These are phyloP conservation scores for Globisporangium viniferum DNA, from an alignment of 352 stramenopile genomes.

Conservation along the genomic window DNA sequence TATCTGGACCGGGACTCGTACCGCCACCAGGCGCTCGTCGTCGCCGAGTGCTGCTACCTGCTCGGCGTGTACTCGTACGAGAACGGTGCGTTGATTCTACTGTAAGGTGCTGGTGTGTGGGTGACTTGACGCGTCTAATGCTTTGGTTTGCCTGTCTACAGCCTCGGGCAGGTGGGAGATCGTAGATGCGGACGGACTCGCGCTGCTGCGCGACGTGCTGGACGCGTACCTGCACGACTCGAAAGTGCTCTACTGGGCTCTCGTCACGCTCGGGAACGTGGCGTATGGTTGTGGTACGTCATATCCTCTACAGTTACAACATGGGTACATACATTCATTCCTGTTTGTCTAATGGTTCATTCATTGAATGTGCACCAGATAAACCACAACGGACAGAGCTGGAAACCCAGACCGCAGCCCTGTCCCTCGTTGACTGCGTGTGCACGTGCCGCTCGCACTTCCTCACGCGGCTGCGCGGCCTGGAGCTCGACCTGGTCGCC, in stretches of 20 bases:
- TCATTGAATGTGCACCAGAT: background rate
- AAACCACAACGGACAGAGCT: constrained; percentile 19
- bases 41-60: constrained; percentile 49
- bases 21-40: constrained; percentile 25
- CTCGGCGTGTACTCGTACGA: constrained; percentile 55
- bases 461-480: constrained; percentile 38
- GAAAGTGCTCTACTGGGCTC: constrained; percentile 52
- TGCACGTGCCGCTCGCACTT: constrained; percentile 42
- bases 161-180: constrained; percentile 38
- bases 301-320: too few relatives aligned
- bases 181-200: constrained; percentile 31
- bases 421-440: constrained; percentile 38
- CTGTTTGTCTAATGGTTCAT: background rate
- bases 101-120: background rate
- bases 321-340: background rate
- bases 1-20: constrained; percentile 31
- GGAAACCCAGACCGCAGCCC: constrained; percentile 13
- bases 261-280: constrained; percentile 53
- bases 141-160: constrained; percentile 4
- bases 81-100: constrained; percentile 34
- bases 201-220: constrained; percentile 37
- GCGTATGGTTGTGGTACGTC: constrained; percentile 30
- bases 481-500: constrained; percentile 39
- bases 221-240: constrained; percentile 31
- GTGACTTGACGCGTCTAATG: background rate